Evolutionary conservation across 192 early-diverging fungal species (phyloP).

Genomic region (Dissophora ornata): DNA sequence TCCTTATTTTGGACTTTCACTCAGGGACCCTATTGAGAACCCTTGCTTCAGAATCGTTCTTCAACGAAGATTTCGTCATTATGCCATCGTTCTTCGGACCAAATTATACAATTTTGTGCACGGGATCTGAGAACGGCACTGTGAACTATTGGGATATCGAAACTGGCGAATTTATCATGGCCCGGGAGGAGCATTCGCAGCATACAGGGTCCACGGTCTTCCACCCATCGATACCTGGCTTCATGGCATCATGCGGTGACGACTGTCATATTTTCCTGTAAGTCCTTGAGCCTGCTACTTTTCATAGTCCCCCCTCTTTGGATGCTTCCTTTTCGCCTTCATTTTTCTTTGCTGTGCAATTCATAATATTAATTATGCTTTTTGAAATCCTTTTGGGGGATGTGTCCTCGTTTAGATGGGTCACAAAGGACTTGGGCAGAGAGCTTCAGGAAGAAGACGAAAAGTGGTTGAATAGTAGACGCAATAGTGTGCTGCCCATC

Average conservation of each 20-base stretch:
- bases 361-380: not conserved
- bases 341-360: not conserved
- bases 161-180: slow-evolving; percentile 29
- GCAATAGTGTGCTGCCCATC: slow-evolving; percentile 4
- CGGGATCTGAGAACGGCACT: slow-evolving; percentile 46
- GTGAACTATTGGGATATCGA: slow-evolving; percentile 47
- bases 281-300: not conserved
- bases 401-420: slow-evolving; percentile 17
- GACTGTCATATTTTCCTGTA: slow-evolving; percentile 50
- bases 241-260: slow-evolving; percentile 44
- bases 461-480: slow-evolving; percentile 32
- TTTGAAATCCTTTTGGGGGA: not conserved
- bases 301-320: not conserved
- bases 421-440: slow-evolving; percentile 40
- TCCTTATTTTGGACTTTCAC: slow-evolving; percentile 26
- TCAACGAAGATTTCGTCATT: slow-evolving; percentile 23
- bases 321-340: not conserved
- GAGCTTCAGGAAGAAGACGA: slow-evolving; percentile 44
- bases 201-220: slow-evolving; percentile 26
- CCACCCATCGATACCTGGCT: slow-evolving; percentile 12
- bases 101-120: slow-evolving; percentile 16
- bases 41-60: slow-evolving; percentile 32
- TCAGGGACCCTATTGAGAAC: slow-evolving; percentile 5
- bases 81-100: slow-evolving; percentile 38
- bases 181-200: slow-evolving; percentile 38